phyloP scores from a whole-genome alignment of 2,329 filamentous ascomycete species.

The Aspergillus nomiae region DNA sequence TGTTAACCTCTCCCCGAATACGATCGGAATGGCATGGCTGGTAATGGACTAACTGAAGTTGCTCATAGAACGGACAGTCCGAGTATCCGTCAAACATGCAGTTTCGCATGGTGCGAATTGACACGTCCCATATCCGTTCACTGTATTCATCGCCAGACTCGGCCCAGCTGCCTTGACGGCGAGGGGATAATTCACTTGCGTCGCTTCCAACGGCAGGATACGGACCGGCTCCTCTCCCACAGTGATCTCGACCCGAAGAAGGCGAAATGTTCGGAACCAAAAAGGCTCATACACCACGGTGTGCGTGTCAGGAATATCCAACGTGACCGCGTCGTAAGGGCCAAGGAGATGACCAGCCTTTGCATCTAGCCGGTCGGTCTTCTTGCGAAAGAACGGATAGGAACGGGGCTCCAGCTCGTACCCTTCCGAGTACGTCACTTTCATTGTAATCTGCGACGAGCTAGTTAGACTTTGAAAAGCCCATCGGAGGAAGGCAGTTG shows the following conservation, averaged over 20 bases:
- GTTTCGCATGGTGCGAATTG: slow-evolving; percentile 35
- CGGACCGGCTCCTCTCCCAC: slow-evolving; percentile 26
- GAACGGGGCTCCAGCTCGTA: slow-evolving; percentile 36
- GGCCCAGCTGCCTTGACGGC: slow-evolving; percentile 30
- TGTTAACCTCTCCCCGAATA: background rate
- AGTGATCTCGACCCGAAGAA: slow-evolving; percentile 34
- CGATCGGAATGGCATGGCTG: background rate
- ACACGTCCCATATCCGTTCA: slow-evolving; percentile 33
- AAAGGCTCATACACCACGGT: slow-evolving; percentile 39
- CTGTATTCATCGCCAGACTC: slow-evolving; percentile 16
- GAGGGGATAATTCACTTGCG: slow-evolving; percentile 42
- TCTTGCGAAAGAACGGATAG: slow-evolving; percentile 44
- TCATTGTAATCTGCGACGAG: slow-evolving; percentile 22
- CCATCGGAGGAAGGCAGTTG: slow-evolving; percentile 28
- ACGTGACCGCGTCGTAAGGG: slow-evolving; percentile 37
- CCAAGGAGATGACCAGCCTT: slow-evolving; percentile 36
- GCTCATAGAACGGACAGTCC: slow-evolving; percentile 41
- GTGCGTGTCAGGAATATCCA: slow-evolving; percentile 24
- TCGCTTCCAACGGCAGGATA: slow-evolving; percentile 28
- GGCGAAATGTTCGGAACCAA: slow-evolving; percentile 45
- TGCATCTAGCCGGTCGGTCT: slow-evolving; percentile 40
- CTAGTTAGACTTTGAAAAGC: slow-evolving; percentile 18
- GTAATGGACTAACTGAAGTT: slow-evolving; percentile 31
- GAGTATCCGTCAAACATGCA: slow-evolving; percentile 41
- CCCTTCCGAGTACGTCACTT: slow-evolving; percentile 35